Base-by-base conservation (phyloP, 129 eudicot species). In the Centella asiatica region DNA sequence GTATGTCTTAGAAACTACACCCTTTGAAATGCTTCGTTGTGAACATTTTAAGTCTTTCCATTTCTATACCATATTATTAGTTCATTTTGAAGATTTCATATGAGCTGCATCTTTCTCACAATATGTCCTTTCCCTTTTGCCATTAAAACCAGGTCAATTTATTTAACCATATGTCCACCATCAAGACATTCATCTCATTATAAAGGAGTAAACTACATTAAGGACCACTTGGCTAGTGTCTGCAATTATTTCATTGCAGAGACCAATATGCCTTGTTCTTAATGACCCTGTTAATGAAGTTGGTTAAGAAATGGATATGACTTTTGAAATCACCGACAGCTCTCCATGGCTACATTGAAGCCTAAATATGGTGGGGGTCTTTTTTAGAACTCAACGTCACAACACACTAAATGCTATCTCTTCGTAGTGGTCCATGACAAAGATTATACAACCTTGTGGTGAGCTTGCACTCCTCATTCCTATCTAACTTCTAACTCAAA, bases 361-460 rank as follows among this genome's bases (percentile, higher is more conserved):
- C n/a, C n/a, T 45, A 19, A 32, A 36, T 20, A 22, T 20, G 24
- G 19, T 60, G 51, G 51, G 44, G n/a, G n/a, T 24, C 23, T 64
- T 18, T 15, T 17, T 37, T 6, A 44, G 47, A 58, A 58, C 59
- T 66, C 73, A 33, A 69, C 58, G 28, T 13, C 45, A 58, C 4
- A 47, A 14, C 59, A 57, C 44, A 47, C 9, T 40, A 58, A 46
- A 17, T 6, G 22, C 19, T 4, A 34, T 58, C 51, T 58, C 29
- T 47, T 50, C 15, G 4, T 1, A 46, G 67, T 36, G 68, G 74
- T 60, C 74, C 74, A 19, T 24, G 74, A 69, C 50, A 59, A 69
- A 59, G 66, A 60, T n/a, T 36, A 19, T 53, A 49, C 3, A 27
- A 0, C 7, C 40, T 51, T 69, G 60, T 60, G n/a, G 49, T 42